Base-by-base conservation (phyloP, 140 eudicot species). In the Bidens hawaiensis region DNA sequence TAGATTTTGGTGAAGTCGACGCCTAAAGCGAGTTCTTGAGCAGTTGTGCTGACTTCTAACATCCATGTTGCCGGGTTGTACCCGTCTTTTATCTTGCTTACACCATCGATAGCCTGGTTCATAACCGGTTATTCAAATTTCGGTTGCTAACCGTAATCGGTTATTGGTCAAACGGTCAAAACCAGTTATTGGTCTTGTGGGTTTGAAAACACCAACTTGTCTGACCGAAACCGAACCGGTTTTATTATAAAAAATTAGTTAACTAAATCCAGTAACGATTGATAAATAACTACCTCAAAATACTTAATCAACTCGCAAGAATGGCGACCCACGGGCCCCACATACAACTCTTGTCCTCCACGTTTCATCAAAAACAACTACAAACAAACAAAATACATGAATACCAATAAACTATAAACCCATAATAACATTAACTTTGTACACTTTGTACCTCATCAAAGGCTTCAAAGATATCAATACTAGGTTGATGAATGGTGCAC, bases 401-500 rank as follows among this genome's bases (percentile, higher is more conserved):
- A 62, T 59, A 57, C 2, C 6, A 33, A 42, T 41, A 0, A 4
- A n/a, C 3, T 13, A 15, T 12, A 23, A 27, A 53, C 7, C 1
- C 5, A 18, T 18, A 25, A 33, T 10, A 9, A 24, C 0, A 18
- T 0, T 30, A 24, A 5, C 21, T 62, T 54, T n/a, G n/a, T n/a
- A n/a, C n/a, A n/a, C n/a, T n/a, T n/a, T 26, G 5, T 62, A 75
- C 90, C 85, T 86, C 91, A 61, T 83, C 90, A 67, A 83, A 86
- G 2, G 95, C 81, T 64, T 86, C 97, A 60, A 90, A 90, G 46
- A 90, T 90, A 75, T 86, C 95, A 9, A 86, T 90, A 65, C 97
- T 90, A 48, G 97, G 97, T 49, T 90, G 97, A 73, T 90, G 97
- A 59, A 90, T 90, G 73, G 97, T 89, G 78, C 97, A 89, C 6